Conservation (phyloP, 192 early-diverging fungal species). For the Mortierella alpina region DNA sequence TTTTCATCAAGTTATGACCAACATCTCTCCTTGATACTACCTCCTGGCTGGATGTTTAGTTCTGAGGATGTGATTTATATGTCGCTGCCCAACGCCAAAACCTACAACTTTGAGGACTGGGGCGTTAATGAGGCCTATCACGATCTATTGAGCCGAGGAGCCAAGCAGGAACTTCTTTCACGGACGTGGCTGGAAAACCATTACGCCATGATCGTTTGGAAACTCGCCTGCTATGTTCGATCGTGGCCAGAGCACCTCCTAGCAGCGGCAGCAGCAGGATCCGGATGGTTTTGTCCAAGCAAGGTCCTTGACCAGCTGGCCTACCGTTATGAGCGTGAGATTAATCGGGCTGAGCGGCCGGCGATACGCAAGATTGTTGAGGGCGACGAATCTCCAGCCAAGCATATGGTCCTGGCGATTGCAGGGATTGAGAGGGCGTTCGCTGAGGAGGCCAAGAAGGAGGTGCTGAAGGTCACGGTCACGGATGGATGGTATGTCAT, state of each 20-base stretch:
- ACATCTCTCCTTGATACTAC: background rate
- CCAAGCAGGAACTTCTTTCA: slow-evolving; percentile 34
- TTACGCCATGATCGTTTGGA: slow-evolving; percentile 79
- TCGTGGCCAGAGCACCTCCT: slow-evolving; percentile 58
- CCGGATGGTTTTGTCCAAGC: slow-evolving; percentile 50
- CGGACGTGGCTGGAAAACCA: slow-evolving; percentile 72
- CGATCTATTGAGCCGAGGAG: slow-evolving; percentile 57
- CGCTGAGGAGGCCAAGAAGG: background rate
- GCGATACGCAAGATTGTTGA: slow-evolving; percentile 74
- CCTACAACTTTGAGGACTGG: slow-evolving; percentile 57
- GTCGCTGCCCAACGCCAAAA: slow-evolving; percentile 30
- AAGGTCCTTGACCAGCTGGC: slow-evolving; percentile 64
- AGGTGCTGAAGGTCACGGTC: slow-evolving; percentile 48
- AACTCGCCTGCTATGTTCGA: slow-evolving; percentile 70
- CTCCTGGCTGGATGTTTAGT: too few species aligned
- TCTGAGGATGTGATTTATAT: slow-evolving; percentile 39
- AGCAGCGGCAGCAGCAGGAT: background rate
- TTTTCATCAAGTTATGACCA: background rate
- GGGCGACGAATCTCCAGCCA: slow-evolving; percentile 64
- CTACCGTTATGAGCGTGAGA: slow-evolving; percentile 75
- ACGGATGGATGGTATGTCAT: slow-evolving; percentile 84
- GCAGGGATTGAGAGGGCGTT: slow-evolving; percentile 55
- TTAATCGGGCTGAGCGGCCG: slow-evolving; percentile 69
- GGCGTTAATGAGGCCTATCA: slow-evolving; percentile 59
- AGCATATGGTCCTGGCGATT: slow-evolving; percentile 73